Evolutionary conservation across 2,329 filamentous ascomycete genomes (phyloP), one percentile per base, ranked within the genome.

Genomic region (Fusarium sp.): DNA sequence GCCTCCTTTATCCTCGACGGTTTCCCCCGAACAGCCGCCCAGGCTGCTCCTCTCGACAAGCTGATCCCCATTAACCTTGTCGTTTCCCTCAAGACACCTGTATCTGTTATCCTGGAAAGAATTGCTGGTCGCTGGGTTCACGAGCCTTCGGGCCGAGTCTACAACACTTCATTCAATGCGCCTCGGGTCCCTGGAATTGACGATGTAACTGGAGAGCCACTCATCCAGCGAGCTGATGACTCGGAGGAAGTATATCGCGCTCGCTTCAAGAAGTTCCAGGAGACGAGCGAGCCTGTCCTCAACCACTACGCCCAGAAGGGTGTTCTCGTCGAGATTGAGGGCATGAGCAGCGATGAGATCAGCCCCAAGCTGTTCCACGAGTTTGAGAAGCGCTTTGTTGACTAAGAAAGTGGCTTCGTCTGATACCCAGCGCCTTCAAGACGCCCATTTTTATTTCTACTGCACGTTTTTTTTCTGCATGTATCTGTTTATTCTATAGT

Each of bases 1-100:
- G 94, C 95, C 10, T 98, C 95, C 1, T 98, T 98, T 82, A 93
- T 99, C 73, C 92, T 99, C 62, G 96, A 99, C 81, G 96, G 96
- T 17, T 99, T 98, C 83, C 96, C 96, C 3, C 93, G 96, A 74
- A 99, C 94, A 8, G 93, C 93, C 1, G 80, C 86, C 4, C 96
- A 99, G 83, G 96, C 95, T 31, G 82, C 85, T 46, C 92, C 92
- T 66, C 89, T 98, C 56, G 95, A 97, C 80, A 85, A 86, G 53
- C 87, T 98, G 36, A 90, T 98, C 35, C 95, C 96, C n/a, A 95
- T 99, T 81, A 99, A 99, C 83, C 89, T 98, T 70, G 96, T 95
- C 57, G 92, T 98, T 67, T 94, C 93, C 64, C 87, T 98, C 76
- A 89, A 92, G 79, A 98, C 96, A 0, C 96, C 96, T 0, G 90